These are phyloP conservation scores for Amphirosellinia nigrospora DNA, from an alignment of 495 filamentous ascomycete species.

Conservation along the genomic window DNA sequence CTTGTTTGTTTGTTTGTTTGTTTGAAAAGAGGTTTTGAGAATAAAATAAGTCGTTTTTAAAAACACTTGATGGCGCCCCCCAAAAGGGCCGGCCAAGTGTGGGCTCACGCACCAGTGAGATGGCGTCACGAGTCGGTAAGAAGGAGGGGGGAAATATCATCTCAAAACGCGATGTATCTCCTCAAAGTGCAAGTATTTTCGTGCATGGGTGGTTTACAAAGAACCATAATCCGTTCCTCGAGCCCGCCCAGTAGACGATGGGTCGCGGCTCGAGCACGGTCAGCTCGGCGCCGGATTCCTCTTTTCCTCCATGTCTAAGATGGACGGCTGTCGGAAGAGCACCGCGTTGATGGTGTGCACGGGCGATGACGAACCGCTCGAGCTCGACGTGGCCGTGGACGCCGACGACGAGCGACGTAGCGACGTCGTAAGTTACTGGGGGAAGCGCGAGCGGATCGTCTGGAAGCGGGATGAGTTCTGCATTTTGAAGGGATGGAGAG, in stretches of 20 bases:
- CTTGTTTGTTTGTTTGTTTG: too few species aligned
- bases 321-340: conserved; percentile 54
- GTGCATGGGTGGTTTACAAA: background rate
- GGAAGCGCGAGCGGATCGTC: conserved; percentile 54
- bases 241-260: conserved; percentile 59
- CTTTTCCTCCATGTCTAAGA: conserved; percentile 54
- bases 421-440: conserved; percentile 54
- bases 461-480: conserved; percentile 58
- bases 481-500: conserved; percentile 38
- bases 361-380: conserved; percentile 45
- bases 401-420: conserved; percentile 54
- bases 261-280: conserved; percentile 61
- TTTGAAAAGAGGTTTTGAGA: too few species aligned
- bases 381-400: conserved; percentile 45
- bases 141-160: background rate
- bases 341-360: conserved; percentile 58
- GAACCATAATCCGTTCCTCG: conserved; percentile 56
- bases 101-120: background rate
- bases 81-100: background rate
- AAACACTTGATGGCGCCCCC: background rate
- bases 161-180: background rate
- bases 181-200: background rate
- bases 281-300: conserved; percentile 52
- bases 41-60: background rate
- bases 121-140: background rate